A percentile compares a stretch with the other conserved stretches of the same genome.
Conservation (phyloP, 73 alveolate species). For the Breviolum minutum region DNA sequence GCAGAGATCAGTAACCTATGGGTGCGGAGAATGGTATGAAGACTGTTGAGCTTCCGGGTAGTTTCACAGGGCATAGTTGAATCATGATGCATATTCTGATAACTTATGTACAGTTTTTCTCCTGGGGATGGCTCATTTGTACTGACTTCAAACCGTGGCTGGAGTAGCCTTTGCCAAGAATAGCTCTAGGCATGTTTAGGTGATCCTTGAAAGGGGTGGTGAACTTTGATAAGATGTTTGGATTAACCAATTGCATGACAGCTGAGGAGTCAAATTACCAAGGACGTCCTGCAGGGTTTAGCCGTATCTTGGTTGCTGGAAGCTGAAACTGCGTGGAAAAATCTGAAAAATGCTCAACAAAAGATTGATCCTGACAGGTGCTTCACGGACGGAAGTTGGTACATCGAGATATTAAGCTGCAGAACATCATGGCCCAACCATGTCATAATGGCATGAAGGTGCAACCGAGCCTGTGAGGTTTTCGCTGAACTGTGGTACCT, state of each 20-base stretch:
- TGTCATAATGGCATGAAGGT: not conserved
- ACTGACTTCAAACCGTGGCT: not conserved
- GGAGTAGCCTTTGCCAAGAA: not conserved
- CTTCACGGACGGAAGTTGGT: slow-evolving; percentile 16
- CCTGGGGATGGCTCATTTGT: not conserved
- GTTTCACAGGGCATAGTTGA: not conserved
- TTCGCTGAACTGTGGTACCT: not conserved
- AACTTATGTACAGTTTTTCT: not conserved
- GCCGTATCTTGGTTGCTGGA: not conserved
- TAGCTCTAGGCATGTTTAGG: not conserved
- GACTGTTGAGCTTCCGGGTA: too few species aligned
- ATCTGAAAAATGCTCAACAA: not conserved
- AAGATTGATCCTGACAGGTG: not conserved
- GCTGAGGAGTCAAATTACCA: slow-evolving; percentile 2
- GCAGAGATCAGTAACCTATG: too few species aligned
- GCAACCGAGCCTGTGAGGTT: not conserved
- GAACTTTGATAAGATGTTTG: too few species aligned
- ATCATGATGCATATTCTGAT: too few species aligned
- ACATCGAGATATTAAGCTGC: slow-evolving; percentile 52
- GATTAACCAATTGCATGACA: too few species aligned
- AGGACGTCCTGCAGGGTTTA: slow-evolving; percentile 2
- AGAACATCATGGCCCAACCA: slow-evolving; percentile 36
- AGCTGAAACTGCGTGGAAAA: too few species aligned
- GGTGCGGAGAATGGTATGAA: too few species aligned
- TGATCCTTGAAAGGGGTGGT: not conserved